Base-by-base conservation (phyloP, 495 filamentous ascomycete species). In the Podospora bellae-mahoneyi region DNA sequence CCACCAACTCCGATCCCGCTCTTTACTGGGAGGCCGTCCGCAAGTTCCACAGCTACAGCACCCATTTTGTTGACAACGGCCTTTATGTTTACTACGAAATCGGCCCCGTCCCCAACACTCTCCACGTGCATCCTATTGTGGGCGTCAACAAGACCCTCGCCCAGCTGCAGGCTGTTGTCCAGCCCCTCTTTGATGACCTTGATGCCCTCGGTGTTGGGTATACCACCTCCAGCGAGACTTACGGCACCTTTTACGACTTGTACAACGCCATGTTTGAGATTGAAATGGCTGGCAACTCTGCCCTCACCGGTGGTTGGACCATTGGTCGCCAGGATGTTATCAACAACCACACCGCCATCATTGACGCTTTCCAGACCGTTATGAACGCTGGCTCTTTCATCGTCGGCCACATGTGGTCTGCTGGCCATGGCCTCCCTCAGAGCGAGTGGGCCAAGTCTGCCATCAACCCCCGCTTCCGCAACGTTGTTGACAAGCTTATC, bases 371-470 rank as follows among this genome's bases (percentile, higher is more conserved):
- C 64, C 68, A 78, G 71, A 78, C 77, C 0, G 74, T 79, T 15
- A 23, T 78, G n/a, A 61, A 72, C 28, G 65, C 68, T 5, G 74
- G 77, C 20, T 76, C 76, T 6, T 73, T 81, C 64, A 68, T 84
- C n/a, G 76, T 85, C 55, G 83, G 84, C 1, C 84, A 86, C 71
- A 77, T 84, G 67, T 79, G 84, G 71, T 78, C 80, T 64, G 83
- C 82, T 18, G 83, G 84, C 15, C 66, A 76, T 26, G 78, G 75
- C 28, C 68, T 74, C 54, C 78, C 80, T 1, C 30, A 68, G 27
- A 59, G 32, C 28, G 66, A 78, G 67, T 75, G 72, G 71, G 65
- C 59, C 63, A 75, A 78, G 19, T 80, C 75, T 61, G 75, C 80
- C 19, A 71, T 80, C 2, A 76, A 82, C 67, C 80, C 78, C 4